These are phyloP conservation scores for Angomonas deanei DNA, from an alignment of 208 protist species.

Conservation along the genomic window DNA sequence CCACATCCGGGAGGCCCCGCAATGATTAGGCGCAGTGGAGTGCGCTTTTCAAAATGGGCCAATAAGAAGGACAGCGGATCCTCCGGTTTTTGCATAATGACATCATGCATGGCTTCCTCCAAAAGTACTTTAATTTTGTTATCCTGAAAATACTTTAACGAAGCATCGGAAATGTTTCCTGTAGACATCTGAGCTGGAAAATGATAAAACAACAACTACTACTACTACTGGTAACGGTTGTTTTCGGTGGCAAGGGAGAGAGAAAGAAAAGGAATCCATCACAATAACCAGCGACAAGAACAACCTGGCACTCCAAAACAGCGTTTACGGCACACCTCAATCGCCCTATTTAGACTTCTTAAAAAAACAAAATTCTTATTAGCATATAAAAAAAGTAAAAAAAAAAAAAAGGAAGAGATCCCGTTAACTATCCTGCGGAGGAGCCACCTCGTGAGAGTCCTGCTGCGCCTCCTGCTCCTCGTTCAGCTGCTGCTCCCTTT, in stretches of 20 bases:
- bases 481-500: constrained; percentile 26
- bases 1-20: constrained; percentile 81
- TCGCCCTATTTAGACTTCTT: neutral
- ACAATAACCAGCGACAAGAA: neutral
- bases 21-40: constrained; percentile 61
- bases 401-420: too few species aligned
- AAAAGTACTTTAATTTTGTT: constrained; percentile 60
- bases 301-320: too few species aligned
- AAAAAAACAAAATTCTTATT: neutral
- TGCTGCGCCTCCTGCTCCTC: constrained; percentile 12
- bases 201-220: neutral
- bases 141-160: constrained; percentile 64
- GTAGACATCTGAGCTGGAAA: constrained; percentile 41
- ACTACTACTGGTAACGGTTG: neutral
- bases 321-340: too few species aligned
- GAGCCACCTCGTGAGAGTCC: too few species aligned
- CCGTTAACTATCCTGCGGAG: too few species aligned
- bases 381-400: too few species aligned
- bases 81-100: constrained; percentile 53
- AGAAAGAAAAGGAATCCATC: neutral
- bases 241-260: neutral
- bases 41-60: constrained; percentile 27
- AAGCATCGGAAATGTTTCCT: constrained; percentile 47
- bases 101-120: constrained; percentile 76
- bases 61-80: constrained; percentile 66